Evolutionary conservation across 2,329 filamentous ascomycete species (phyloP).

Genomic region (Fusarium sp.): DNA sequence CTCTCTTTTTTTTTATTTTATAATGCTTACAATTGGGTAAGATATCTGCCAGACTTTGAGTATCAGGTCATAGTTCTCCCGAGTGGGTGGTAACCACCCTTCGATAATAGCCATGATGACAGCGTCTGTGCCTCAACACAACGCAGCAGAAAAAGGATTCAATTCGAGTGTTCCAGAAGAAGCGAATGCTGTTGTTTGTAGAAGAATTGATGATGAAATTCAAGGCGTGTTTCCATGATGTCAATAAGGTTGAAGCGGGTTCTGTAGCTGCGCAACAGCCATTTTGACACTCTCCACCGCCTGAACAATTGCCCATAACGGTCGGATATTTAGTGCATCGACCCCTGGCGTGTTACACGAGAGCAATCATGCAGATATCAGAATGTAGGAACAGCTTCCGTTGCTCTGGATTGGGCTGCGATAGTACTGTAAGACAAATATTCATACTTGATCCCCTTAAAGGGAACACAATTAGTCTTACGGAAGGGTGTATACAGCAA

Average conservation of each 20-base stretch:
- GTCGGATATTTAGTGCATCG: neutral
- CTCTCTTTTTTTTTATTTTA: no score
- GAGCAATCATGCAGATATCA: neutral
- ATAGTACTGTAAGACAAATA: neutral
- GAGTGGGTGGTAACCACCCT: constrained; percentile 65
- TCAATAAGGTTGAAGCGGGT: constrained; percentile 16
- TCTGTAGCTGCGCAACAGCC: constrained; percentile 15
- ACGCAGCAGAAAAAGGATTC: neutral
- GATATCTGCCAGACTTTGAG: constrained; percentile 60
- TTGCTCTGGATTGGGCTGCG: neutral
- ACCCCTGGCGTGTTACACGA: neutral
- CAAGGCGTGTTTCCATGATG: constrained; percentile 28
- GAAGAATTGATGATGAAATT: neutral
- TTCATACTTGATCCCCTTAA: neutral
- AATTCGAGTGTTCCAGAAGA: neutral
- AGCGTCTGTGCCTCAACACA: neutral
- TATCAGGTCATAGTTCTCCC: constrained; percentile 64
- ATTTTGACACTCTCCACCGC: constrained; percentile 40
- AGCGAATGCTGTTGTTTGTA: neutral
- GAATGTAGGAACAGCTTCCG: neutral
- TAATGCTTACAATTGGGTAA: constrained; percentile 60
- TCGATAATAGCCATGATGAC: constrained; percentile 57
- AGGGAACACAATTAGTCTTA: accelerated
- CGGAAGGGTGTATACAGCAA: neutral
- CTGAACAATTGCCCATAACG: neutral